Percentiles rank a stretch among this genome's conserved stretches.
phyloP scores from a whole-genome alignment of 1,139 yeast genomes.

The Saccharomyces hybrid region DNA sequence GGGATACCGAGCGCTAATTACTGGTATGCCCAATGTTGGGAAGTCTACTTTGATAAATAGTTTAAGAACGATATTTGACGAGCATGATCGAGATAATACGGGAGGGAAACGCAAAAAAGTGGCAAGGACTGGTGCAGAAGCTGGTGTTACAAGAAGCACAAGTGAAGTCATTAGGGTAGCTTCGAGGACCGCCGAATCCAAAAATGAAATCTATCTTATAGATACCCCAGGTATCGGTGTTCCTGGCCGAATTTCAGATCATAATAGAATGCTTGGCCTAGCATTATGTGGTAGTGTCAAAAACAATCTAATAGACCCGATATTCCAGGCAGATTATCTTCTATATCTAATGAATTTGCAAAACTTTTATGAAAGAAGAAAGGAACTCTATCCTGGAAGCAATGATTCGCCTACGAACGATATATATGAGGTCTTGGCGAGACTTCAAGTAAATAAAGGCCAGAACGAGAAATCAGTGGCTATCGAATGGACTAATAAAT shows the following conservation, averaged over 20 bases:
- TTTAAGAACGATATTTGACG: constrained; percentile 43
- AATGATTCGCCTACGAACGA: constrained; percentile 66
- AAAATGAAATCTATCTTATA: constrained; percentile 57
- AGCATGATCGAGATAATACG: constrained; percentile 6
- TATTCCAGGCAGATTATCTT: constrained; percentile 79
- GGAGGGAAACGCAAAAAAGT: constrained; percentile 46
- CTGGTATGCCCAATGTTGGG: constrained; percentile 98
- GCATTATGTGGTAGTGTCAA: constrained; percentile 76
- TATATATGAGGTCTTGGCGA: constrained; percentile 50
- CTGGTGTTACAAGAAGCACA: constrained; percentile 82
- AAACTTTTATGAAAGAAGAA: constrained; percentile 31
- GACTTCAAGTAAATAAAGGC: constrained; percentile 30
- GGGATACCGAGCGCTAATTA: constrained; percentile 67
- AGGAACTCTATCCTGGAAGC: constrained; percentile 39
- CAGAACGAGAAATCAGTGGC: constrained; percentile 58
- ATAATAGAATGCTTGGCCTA: constrained; percentile 63
- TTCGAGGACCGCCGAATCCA: constrained; percentile 36
- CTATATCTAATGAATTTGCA: constrained; percentile 66
- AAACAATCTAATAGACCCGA: constrained; percentile 65
- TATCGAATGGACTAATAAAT: constrained; percentile 56
- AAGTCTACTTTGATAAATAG: constrained; percentile 84
- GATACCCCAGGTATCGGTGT: constrained; percentile 93
- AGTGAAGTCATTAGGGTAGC: constrained; percentile 64
- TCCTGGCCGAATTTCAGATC: constrained; percentile 56
- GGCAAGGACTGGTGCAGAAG: constrained; percentile 78